phyloP scores from a whole-genome alignment of 2,329 filamentous ascomycete species.

The Davidsoniella neocaledoniae region DNA sequence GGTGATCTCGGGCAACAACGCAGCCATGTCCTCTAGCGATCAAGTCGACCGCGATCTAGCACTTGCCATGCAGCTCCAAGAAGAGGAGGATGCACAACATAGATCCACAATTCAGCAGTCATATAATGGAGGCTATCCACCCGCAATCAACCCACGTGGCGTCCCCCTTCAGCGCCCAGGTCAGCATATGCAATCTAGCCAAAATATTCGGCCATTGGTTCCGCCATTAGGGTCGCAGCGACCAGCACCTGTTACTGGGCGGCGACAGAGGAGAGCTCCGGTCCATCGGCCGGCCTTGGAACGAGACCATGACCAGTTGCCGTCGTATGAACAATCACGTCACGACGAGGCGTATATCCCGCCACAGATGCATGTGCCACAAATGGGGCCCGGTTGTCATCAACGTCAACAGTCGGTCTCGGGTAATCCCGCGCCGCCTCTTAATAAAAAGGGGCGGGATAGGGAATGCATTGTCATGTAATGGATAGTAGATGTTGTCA shows the following conservation, averaged over 20 bases:
- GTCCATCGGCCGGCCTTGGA: background rate
- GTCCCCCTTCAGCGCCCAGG: slow-evolving; percentile 1
- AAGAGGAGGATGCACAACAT: slow-evolving; percentile 70
- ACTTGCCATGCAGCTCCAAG: slow-evolving; percentile 78
- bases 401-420: background rate
- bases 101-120: slow-evolving; percentile 15
- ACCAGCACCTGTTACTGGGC: background rate
- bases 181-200: background rate
- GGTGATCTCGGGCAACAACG: slow-evolving; percentile 9
- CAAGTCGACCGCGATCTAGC: slow-evolving; percentile 79
- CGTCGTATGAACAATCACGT: slow-evolving; percentile 6
- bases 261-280: background rate
- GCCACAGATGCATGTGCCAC: background rate
- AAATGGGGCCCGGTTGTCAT: background rate
- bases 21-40: slow-evolving; percentile 42
- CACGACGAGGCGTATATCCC: background rate
- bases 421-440: background rate
- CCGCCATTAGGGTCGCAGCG: background rate
- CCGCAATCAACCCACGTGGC: slow-evolving; percentile 7
- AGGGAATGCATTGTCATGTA: slow-evolving; percentile 8
- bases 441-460: background rate
- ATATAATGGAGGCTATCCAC: background rate
- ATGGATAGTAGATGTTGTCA: too few species aligned
- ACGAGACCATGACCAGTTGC: background rate
- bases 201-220: background rate